Base-by-base conservation (phyloP, 2,329 filamentous ascomycete genomes). In the Fusarium hainanense region DNA sequence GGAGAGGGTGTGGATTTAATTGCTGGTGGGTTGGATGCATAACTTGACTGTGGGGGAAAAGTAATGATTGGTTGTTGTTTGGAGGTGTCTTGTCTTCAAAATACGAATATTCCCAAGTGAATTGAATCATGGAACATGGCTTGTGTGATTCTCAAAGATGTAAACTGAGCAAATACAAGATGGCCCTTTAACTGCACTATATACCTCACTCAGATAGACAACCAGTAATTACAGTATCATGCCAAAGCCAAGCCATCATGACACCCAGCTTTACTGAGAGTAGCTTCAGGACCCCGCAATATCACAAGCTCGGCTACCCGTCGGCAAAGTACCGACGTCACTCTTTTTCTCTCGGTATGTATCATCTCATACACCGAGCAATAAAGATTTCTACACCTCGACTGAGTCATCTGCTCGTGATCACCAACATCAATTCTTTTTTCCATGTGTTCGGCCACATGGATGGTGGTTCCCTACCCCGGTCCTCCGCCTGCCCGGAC, bases 221-320 rank as follows among this genome's bases (percentile, higher is more conserved):
- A n/a, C n/a, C n/a, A n/a, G n/a, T n/a, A n/a, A n/a, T n/a, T n/a
- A n/a, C n/a, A n/a, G n/a, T n/a, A 37, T 37, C 34, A 37, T 37
- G 34, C 18, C 34, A 12, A n/a, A 37, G 18, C 34, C 34, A 37
- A 12, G 10, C 34, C 34, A 43, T 23, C 41, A 43, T 43, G 41
- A 43, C 41, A 23, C 43, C 10, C n/a, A 34, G 7, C 27, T 40
- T 21, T n/a, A n/a, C n/a, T n/a, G n/a, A n/a, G n/a, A n/a, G n/a
- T 23, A 51, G 48, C 43, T 52, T 34, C 61, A 40, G 57, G 72
- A 75, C 84, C 84, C 84, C 84, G 84, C 84, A 85, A 82, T 82
- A 83, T 87, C 85, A 86, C 84, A 86, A 86, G 85, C 85, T 86
- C 84, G 84, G 84, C 81, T 83, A 77, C 73, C 76, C 66, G 78